Evolutionary conservation across 768 basidiomycete genomes (phyloP).

Genomic region (Astraeus odoratus): DNA sequence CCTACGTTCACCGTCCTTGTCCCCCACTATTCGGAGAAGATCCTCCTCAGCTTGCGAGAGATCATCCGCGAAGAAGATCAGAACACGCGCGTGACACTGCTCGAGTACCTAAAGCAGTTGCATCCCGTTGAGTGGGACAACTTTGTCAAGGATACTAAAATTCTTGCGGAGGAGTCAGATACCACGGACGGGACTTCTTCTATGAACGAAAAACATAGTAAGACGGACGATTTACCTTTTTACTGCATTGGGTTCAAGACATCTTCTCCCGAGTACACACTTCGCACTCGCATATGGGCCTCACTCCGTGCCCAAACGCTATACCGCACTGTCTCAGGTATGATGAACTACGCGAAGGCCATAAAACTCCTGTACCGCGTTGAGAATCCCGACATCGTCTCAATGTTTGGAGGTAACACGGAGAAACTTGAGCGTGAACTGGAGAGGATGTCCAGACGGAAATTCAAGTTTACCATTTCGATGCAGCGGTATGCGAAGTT

Average conservation of each 20-base stretch:
- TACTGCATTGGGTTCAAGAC: constrained; percentile 99
- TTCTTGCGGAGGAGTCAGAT: constrained; percentile 85
- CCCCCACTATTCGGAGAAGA: constrained; percentile 99
- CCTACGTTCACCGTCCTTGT: constrained; percentile 99
- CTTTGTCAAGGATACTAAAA: constrained; percentile 99
- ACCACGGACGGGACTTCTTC: constrained; percentile 42
- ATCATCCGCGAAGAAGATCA: constrained; percentile 98
- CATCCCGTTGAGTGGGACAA: constrained; percentile 99
- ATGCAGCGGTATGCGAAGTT: constrained; percentile 99
- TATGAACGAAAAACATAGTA: constrained; percentile 66
- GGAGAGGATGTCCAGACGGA: constrained; percentile 93
- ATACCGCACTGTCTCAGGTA: constrained; percentile 97
- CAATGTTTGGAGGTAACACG: constrained; percentile 93
- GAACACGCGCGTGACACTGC: constrained; percentile 90
- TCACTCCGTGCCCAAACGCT: constrained; percentile 96
- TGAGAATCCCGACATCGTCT: constrained; percentile 96
- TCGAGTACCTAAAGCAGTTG: constrained; percentile 97
- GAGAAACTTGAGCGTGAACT: constrained; percentile 93
- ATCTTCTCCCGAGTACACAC: constrained; percentile 95
- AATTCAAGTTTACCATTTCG: constrained; percentile 97
- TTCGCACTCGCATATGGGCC: constrained; percentile 99
- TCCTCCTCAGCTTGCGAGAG: constrained; percentile 90
- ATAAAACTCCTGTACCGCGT: constrained; percentile 99
- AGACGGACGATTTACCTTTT: constrained; percentile 92
- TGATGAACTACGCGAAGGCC: constrained; percentile 99